Evolutionary conservation across 352 stramenopile species (phyloP).

Genomic region (Albugo laibachii): DNA sequence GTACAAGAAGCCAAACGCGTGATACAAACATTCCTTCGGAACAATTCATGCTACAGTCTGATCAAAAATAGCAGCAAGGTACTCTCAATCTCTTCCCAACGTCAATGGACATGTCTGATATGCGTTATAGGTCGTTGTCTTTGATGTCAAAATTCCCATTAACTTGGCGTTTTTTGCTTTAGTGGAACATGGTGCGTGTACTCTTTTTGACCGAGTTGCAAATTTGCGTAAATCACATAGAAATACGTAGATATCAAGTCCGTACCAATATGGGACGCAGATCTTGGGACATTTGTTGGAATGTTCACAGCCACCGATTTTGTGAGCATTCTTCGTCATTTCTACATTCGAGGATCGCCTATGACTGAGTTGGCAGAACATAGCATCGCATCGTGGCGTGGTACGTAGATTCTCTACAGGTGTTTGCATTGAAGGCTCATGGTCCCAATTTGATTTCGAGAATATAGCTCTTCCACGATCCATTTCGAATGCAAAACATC

Average conservation of each 20-base stretch:
- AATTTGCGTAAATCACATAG: not conserved
- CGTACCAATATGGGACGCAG: conserved; percentile 92
- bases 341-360: conserved; percentile 79
- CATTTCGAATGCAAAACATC: conserved; percentile 38
- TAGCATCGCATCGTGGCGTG: conserved; percentile 71
- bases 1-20: conserved; percentile 54
- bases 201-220: not conserved
- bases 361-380: conserved; percentile 78
- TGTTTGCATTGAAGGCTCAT: not conserved
- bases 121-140: conserved; percentile 79
- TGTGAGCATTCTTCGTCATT: conserved; percentile 93
- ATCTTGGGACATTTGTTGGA: conserved; percentile 88
- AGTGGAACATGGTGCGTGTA: conserved; percentile 89
- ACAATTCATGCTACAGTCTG: conserved; percentile 89
- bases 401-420: conserved; percentile 9
- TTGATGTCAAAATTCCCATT: conserved; percentile 97
- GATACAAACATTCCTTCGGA: conserved; percentile 78
- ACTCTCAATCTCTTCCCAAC: not conserved
- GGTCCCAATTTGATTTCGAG: conserved; percentile 12
- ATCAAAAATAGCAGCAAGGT: conserved; percentile 90
- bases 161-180: conserved; percentile 97
- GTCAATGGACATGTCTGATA: not conserved
- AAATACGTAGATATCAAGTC: conserved; percentile 85
- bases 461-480: conserved; percentile 69
- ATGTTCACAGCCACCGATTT: conserved; percentile 97